Base-by-base conservation (phyloP, 75 land plant genomes). In the Picea glauca region DNA sequence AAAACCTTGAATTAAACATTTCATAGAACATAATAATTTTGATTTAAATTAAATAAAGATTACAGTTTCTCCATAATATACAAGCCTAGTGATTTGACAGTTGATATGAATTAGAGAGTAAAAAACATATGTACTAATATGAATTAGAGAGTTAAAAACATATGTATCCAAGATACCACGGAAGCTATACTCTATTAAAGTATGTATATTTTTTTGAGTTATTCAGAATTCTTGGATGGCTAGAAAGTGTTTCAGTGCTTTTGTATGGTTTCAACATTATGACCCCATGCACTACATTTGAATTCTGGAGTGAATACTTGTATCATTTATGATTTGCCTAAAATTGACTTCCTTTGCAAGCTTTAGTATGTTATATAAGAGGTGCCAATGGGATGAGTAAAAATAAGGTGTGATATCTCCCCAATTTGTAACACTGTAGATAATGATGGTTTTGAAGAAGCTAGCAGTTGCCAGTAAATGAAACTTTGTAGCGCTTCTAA, bases 1-100 rank as follows among this genome's bases (percentile, higher is more conserved):
- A 70, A 70, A 70, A 70, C 74, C 74, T 70, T 46, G 2, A 70
- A 70, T 40, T 70, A 23, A 70, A 43, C 4, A 46, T 70, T 70
- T 11, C 56, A 70, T 0, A 43, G 12, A 70, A 4, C 43, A 70
- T 40, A 40, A 38, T 20, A 20, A n/a, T 35, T 20, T 12, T 43
- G 46, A 70, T 38, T n/a, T n/a, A 46, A 43, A 70, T 70, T 17
- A 43, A 70, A 70, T 43, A n/a, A 18, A 70, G 40, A 43, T 46
- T 70, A 43, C 23, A 50, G 56, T 9, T 50, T 50, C 56, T 50
- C 56, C 12, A 11, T 50, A 50, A 50, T 9, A 50, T 50, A 9
- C 56, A 50, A 50, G 56, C 56, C 43, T 50, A 50, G 12, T 50
- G 56, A 50, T 50, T 50, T 50, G 11, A 50, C 12, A 11, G 56